Percentiles rank a stretch among this genome's conserved stretches.
These are phyloP conservation scores for Rubus parviflorus DNA, from an alignment of 306 rosid genomes.

Conservation along the genomic window DNA sequence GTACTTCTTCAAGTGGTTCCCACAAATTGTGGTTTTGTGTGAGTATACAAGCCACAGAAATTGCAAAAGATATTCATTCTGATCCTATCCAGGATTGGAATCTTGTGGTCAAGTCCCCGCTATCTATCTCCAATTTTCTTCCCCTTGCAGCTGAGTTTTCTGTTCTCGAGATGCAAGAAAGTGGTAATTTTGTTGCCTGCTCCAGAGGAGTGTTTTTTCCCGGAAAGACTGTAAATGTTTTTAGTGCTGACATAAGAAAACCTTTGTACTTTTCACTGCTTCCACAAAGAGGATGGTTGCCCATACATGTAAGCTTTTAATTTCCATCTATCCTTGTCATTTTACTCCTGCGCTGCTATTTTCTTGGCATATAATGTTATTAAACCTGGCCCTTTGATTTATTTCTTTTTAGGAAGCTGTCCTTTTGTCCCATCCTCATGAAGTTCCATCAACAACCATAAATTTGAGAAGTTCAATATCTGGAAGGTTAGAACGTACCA, in stretches of 20 bases:
- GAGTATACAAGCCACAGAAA: constrained; percentile 83
- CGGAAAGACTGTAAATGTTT: constrained; percentile 71
- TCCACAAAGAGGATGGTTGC: constrained; percentile 97
- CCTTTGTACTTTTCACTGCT: constrained; percentile 87
- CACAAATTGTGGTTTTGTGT: constrained; percentile 80
- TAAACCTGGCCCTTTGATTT: constrained; percentile 12
- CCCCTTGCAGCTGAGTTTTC: constrained; percentile 94
- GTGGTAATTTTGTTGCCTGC: constrained; percentile 69
- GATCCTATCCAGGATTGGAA: constrained; percentile 97
- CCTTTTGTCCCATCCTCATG: constrained; percentile 77
- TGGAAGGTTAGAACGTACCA: constrained; percentile 61
- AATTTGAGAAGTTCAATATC: constrained; percentile 92
- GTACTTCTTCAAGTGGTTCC: constrained; percentile 60
- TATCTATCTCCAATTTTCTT: constrained; percentile 76
- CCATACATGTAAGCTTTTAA: constrained; percentile 57
- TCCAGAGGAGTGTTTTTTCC: constrained; percentile 75
- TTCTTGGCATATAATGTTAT: constrained; percentile 9
- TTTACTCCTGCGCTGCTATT: neutral
- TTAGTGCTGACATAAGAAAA: constrained; percentile 81
- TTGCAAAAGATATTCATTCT: constrained; percentile 84
- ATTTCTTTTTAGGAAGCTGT: constrained; percentile 74
- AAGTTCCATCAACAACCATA: constrained; percentile 65
- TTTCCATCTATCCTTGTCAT: constrained; percentile 10
- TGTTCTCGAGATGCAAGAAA: constrained; percentile 76
- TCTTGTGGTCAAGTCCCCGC: constrained; percentile 83